phyloP scores from a whole-genome alignment of 805 yeast genomes.

The Komagataella phaffii region DNA sequence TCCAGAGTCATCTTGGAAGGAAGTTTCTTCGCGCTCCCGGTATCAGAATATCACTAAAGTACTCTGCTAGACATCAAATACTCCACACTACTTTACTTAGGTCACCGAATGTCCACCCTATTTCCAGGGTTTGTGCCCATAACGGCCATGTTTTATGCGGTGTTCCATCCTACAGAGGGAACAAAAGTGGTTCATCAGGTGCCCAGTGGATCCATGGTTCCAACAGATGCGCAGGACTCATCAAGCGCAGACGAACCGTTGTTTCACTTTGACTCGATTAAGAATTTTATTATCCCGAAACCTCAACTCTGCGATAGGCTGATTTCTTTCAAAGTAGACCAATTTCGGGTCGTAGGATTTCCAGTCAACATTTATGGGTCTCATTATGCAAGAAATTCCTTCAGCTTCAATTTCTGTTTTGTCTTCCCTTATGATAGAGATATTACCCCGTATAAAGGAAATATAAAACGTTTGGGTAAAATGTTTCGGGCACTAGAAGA shows the following conservation, averaged over 20 bases:
- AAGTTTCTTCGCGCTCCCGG: neutral
- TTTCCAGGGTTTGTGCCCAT: conserved; percentile 71
- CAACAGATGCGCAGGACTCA: conserved; percentile 17
- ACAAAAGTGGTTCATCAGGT: conserved; percentile 85
- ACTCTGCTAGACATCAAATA: neutral
- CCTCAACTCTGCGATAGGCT: conserved; percentile 79
- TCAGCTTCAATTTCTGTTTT: conserved; percentile 86
- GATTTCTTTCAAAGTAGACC: conserved; percentile 57
- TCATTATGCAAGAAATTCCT: conserved; percentile 79
- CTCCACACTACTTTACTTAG: neutral
- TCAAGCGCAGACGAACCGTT: conserved; percentile 25
- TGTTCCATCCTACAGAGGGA: conserved; percentile 93
- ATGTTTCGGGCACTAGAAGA: conserved; percentile 88
- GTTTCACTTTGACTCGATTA: conserved; percentile 74
- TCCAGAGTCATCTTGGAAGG: no score
- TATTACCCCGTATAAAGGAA: conserved; percentile 75
- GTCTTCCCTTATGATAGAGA: conserved; percentile 78
- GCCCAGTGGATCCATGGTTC: conserved; percentile 59
- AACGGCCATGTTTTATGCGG: conserved; percentile 75
- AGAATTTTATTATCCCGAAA: conserved; percentile 88
- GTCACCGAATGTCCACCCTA: neutral
- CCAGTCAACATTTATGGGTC: conserved; percentile 74
- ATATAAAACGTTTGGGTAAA: conserved; percentile 69
- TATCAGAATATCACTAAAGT: neutral
- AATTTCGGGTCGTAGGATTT: conserved; percentile 66